phyloP scores from a whole-genome alignment of 2,329 filamentous ascomycete genomes.

The Metarhizium robertsii region DNA sequence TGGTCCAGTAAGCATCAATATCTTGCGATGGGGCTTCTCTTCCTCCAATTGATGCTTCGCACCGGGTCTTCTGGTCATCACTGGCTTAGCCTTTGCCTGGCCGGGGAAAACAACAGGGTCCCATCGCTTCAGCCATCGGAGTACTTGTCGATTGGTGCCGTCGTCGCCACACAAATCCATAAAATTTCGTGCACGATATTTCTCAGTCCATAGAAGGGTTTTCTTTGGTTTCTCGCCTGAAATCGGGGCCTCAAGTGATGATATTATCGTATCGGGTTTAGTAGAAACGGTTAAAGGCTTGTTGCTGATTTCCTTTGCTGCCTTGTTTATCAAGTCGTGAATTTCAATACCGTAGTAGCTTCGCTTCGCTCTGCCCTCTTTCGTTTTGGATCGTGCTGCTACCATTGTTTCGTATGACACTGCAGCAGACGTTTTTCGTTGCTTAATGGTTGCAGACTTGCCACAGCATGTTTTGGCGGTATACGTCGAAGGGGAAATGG shows the following conservation, averaged over 20 bases:
- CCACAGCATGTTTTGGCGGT: constrained; percentile 48
- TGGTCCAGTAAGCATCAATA: constrained; percentile 81
- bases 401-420: constrained; percentile 58
- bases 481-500: constrained; percentile 22
- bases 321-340: constrained; percentile 68
- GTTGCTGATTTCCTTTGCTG: constrained; percentile 47
- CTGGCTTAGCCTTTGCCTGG: constrained; percentile 48
- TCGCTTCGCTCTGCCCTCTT: constrained; percentile 58
- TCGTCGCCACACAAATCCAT: constrained; percentile 93
- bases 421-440: constrained; percentile 36
- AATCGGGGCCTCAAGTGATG: constrained; percentile 30
- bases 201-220: constrained; percentile 84
- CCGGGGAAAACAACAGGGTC: constrained; percentile 87
- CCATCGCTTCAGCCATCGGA: constrained; percentile 93
- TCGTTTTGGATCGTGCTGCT: constrained; percentile 56
- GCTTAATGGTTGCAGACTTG: constrained; percentile 42
- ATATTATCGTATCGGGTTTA: constrained; percentile 25
- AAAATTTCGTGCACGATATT: constrained; percentile 87
- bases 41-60: constrained; percentile 41
- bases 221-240: constrained; percentile 32
- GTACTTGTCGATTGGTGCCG: constrained; percentile 78
- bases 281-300: constrained; percentile 15
- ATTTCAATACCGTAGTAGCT: constrained; percentile 93
- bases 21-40: constrained; percentile 75
- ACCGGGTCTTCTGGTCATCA: constrained; percentile 32